Evolutionary conservation across 352 stramenopile genomes (phyloP).

Genomic region (Lagenidium sp.): DNA sequence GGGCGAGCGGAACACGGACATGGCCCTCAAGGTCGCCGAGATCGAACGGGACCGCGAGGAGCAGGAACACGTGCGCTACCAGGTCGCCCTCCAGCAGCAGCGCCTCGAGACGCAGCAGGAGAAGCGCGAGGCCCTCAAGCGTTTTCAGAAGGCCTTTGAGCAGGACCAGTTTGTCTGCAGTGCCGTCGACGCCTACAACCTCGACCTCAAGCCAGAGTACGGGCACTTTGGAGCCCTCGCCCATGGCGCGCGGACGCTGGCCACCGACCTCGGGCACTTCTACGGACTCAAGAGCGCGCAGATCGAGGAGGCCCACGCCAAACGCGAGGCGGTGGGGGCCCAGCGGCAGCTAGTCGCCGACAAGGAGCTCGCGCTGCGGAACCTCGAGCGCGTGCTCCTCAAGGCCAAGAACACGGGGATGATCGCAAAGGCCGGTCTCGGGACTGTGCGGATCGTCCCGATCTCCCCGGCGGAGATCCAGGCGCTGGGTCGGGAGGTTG

Average conservation of each 20-base stretch:
- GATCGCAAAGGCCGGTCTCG: constrained; percentile 59
- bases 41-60: constrained; percentile 42
- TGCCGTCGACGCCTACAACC: constrained; percentile 37
- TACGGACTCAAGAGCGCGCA: constrained; percentile 48
- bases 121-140: constrained; percentile 48
- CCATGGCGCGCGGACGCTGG: constrained; percentile 23
- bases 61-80: constrained; percentile 22
- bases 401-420: constrained; percentile 61
- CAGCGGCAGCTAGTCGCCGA: constrained; percentile 12
- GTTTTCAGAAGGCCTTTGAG: constrained; percentile 53
- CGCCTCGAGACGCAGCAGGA: constrained; percentile 32
- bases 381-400: constrained; percentile 47
- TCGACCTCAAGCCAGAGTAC: constrained; percentile 32
- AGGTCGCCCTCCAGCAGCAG: constrained; percentile 36
- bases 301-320: constrained; percentile 28
- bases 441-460: constrained; percentile 56
- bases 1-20: constrained; percentile 22
- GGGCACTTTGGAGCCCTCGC: constrained; percentile 27
- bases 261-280: constrained; percentile 42
- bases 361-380: constrained; percentile 37
- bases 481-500: constrained; percentile 24
- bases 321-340: constrained; percentile 22
- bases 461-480: constrained; percentile 37
- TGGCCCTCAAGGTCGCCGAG: constrained; percentile 31
- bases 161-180: constrained; percentile 51